phyloP scores from a whole-genome alignment of 345 rosid species.

The Crucihimalaya himalaica region DNA sequence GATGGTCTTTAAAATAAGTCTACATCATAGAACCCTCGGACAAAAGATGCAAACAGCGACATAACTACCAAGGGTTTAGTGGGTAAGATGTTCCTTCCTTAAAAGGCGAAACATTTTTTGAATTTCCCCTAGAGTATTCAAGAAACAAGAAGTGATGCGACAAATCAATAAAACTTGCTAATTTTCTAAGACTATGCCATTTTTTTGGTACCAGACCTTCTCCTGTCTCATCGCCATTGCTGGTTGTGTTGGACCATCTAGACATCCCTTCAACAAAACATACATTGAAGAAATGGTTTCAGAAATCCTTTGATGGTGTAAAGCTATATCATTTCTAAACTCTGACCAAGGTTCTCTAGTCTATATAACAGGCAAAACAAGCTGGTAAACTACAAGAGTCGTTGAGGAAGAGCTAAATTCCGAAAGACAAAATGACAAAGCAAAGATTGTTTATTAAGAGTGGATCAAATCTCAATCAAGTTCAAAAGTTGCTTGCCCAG shows the following conservation, averaged over 20 bases:
- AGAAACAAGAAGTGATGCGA: not conserved
- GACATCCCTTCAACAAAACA: constrained; percentile 40
- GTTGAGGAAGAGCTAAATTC: not conserved
- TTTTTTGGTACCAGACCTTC: constrained; percentile 3
- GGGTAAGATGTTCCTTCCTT: not conserved
- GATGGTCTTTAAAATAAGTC: not conserved
- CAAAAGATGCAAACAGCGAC: no score
- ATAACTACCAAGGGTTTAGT: no score
- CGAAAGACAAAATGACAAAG: constrained; percentile 4
- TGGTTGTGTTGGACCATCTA: constrained; percentile 41
- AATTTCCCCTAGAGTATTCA: not conserved
- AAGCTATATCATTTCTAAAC: not conserved
- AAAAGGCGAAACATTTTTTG: not conserved
- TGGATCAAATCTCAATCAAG: constrained; percentile 14
- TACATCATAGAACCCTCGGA: no score
- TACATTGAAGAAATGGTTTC: constrained; percentile 27
- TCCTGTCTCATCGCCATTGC: constrained; percentile 27
- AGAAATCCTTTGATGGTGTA: not conserved
- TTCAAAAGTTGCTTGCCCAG: not conserved
- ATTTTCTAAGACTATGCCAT: not conserved
- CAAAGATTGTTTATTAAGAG: not conserved
- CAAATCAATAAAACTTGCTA: no score
- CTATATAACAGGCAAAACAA: not conserved
- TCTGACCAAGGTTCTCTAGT: not conserved
- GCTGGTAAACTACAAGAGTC: not conserved